Conservation (phyloP, 306 rosid genomes). For the Ormosia semicastrata region DNA sequence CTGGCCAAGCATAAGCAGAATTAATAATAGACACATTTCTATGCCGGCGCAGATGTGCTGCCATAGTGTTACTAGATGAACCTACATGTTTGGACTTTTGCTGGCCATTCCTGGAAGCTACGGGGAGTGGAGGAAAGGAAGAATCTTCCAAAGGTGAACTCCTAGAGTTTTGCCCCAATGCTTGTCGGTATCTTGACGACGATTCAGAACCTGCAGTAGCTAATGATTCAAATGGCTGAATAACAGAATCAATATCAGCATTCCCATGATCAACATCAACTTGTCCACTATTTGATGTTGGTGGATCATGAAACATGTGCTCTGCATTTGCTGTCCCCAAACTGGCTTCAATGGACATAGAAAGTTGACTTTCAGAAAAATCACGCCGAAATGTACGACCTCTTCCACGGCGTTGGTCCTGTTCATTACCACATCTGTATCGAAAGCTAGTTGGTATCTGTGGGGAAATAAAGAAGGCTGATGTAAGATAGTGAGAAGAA, state of each 20-base stretch:
- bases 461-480: not conserved
- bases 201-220: constrained; percentile 50
- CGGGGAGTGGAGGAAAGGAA: constrained; percentile 85
- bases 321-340: constrained; percentile 66
- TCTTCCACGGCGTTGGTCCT: constrained; percentile 73
- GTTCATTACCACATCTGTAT: constrained; percentile 62
- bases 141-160: constrained; percentile 56
- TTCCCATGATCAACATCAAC: constrained; percentile 41
- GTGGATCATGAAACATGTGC: constrained; percentile 30
- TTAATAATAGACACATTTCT: constrained; percentile 50
- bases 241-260: constrained; percentile 52
- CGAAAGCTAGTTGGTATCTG: constrained; percentile 93
- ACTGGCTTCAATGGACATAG: constrained; percentile 85
- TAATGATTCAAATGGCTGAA: constrained; percentile 65
- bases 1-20: constrained; percentile 76
- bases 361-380: constrained; percentile 66
- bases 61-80: constrained; percentile 69
- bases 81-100: constrained; percentile 50
- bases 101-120: constrained; percentile 54
- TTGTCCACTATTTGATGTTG: constrained; percentile 47
- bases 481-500: not conserved
- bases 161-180: constrained; percentile 64
- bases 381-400: constrained; percentile 69
- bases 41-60: constrained; percentile 74
- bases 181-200: constrained; percentile 80